Base-by-base conservation (phyloP, 1,284 basidiomycete genomes). In the Pholiota adiposa region DNA sequence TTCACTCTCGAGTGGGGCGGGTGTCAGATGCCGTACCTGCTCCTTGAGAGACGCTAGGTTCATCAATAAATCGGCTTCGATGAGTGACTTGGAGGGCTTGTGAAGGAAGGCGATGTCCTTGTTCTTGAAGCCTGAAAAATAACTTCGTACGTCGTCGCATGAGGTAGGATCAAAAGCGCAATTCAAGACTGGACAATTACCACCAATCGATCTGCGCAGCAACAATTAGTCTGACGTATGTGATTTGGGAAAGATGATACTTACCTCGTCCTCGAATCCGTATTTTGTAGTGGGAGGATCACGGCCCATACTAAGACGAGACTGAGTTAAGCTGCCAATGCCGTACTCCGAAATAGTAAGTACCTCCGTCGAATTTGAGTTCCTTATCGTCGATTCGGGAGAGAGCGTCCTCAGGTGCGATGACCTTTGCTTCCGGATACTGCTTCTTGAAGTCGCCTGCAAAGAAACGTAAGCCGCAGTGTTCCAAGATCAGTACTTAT, bases 31-130 rank as follows among this genome's bases (percentile, higher is more conserved):
- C 68, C 73, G 25, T 64, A 90, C 92, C 78, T 98, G 96, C 74
- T 98, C 96, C 0, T 75, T 88, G 3, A 86, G 36, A 12, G 54
- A 56, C 14, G 25, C 44, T 5, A 98, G 79, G 75, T 98, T 98
- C 80, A 97, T 89, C 4, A 98, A 73, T 46, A 98, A 78, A 72
- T 99, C 97, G 0, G 93, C 97, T 71, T 92, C 81, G 58, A 98
- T 84, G 56, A 98, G 77, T 0, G 91, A 89, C 71, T 88, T 92
- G 14, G 88, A 90, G 0, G 87, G 82, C 14, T 80, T 77, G 71
- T 98, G 97, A 63, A 92, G 84, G 73, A 96, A 97, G 0, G 93
- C 93, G 16, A 97, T 86, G 63, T 98, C 97, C 71, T 94, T 88
- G 73, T 95, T 96, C 65, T 79, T 79, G 73, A 91, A 89, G 0